These are phyloP conservation scores for Epichloe gansuensis DNA, from an alignment of 2,329 filamentous ascomycete genomes.

Conservation along the genomic window DNA sequence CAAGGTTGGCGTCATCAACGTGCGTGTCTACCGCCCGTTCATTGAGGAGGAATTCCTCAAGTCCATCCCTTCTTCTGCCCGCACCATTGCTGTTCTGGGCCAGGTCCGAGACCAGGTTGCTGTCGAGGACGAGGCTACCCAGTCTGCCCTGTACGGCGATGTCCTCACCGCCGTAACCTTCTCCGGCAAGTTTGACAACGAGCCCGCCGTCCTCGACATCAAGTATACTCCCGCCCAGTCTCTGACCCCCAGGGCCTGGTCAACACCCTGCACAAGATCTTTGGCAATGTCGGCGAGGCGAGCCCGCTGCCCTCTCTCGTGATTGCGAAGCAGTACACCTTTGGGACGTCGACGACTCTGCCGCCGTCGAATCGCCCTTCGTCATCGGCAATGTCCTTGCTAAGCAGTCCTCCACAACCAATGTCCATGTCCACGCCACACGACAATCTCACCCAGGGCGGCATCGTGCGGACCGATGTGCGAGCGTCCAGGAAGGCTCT, in stretches of 20 bases:
- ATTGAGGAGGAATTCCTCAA: conserved; percentile 88
- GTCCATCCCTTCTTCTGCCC: conserved; percentile 61
- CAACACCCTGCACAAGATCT: conserved; percentile 36
- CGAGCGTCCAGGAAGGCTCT: conserved; percentile 72
- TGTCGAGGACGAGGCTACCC: conserved; percentile 61
- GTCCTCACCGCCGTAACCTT: conserved; percentile 79
- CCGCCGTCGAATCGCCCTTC: conserved; percentile 50
- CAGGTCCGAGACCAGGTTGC: conserved; percentile 67
- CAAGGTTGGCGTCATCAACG: conserved; percentile 78
- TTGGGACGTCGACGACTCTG: conserved; percentile 78
- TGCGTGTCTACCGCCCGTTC: conserved; percentile 90
- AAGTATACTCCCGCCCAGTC: conserved; percentile 69
- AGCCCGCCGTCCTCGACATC: conserved; percentile 62
- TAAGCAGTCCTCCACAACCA: conserved; percentile 57
- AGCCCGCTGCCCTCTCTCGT: conserved; percentile 32
- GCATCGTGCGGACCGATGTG: conserved; percentile 72
- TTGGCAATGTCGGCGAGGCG: conserved; percentile 41
- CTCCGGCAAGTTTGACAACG: conserved; percentile 50
- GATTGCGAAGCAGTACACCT: conserved; percentile 71
- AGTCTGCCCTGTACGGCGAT: conserved; percentile 86
- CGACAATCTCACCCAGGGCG: conserved; percentile 60
- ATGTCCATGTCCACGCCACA: conserved; percentile 50
- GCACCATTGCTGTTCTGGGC: conserved; percentile 73
- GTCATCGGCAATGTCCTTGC: conserved; percentile 49
- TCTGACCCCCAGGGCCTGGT: conserved; percentile 44